A percentile compares a stretch with the other conserved stretches of the same genome.
Evolutionary conservation across 1,139 yeast species (phyloP).

Genomic region (Debaryomyces nepalensis): DNA sequence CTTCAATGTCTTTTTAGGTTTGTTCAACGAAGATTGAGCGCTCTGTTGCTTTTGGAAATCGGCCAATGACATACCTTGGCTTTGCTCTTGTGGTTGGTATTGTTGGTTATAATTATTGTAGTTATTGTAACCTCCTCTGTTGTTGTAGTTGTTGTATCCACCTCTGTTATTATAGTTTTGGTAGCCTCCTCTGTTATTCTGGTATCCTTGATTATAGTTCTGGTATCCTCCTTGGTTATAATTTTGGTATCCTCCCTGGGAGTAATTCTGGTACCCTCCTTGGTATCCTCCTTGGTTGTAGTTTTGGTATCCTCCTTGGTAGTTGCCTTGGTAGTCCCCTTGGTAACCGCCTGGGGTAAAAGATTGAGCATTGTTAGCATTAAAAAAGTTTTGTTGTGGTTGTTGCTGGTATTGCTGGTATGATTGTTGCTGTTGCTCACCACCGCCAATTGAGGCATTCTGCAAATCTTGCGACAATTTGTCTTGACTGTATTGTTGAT

Average conservation of each 20-base stretch:
- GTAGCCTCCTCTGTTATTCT: constrained; percentile 28
- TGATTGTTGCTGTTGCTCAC: constrained; percentile 20
- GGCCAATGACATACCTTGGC: constrained; percentile 79
- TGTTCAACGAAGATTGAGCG: constrained; percentile 45
- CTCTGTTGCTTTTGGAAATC: constrained; percentile 80
- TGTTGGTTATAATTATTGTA: constrained; percentile 18
- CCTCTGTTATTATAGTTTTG: constrained; percentile 32
- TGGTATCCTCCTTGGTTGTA: constrained; percentile 21
- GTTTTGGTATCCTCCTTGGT: constrained; percentile 22
- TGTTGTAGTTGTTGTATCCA: constrained; percentile 29
- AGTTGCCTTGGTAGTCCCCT: constrained; percentile 29
- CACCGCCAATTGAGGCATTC: constrained; percentile 44
- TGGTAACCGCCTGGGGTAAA: constrained; percentile 43
- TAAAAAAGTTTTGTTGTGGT: constrained; percentile 32
- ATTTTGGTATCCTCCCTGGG: constrained; percentile 30
- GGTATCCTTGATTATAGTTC: constrained; percentile 23
- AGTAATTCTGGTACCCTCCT: constrained; percentile 30
- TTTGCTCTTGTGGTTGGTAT: constrained; percentile 26
- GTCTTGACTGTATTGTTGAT: constrained; percentile 50
- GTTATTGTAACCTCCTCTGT: constrained; percentile 23
- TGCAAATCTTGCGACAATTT: constrained; percentile 60
- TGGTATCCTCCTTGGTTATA: constrained; percentile 32
- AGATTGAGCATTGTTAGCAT: constrained; percentile 45
- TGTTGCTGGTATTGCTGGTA: constrained; percentile 25
- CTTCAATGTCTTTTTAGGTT: constrained; percentile 67